Conservation (phyloP, 306 rosid species). For the Corylus heterophylla region DNA sequence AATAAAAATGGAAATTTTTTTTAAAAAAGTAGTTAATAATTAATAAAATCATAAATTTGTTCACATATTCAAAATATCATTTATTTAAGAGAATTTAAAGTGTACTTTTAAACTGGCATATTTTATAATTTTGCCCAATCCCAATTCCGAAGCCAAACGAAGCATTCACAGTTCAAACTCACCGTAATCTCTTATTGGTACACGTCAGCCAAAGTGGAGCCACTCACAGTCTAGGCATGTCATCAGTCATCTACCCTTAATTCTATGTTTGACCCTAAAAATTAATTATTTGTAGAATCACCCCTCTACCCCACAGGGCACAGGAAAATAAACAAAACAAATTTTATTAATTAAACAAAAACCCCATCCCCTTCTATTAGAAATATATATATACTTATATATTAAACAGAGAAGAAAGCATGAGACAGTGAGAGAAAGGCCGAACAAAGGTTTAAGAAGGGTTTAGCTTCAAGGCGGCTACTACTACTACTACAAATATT, state of each 20-base stretch:
- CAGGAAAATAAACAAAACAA: neutral
- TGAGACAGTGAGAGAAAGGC: neutral
- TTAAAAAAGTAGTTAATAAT: no score
- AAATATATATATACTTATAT: no score
- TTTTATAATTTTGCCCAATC: no score
- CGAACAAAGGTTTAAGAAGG: constrained; percentile 39
- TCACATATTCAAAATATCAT: no score
- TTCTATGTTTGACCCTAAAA: neutral
- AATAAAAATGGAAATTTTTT: no score
- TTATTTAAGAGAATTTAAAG: no score
- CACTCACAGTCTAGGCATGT: neutral
- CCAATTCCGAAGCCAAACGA: no score
- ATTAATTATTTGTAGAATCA: neutral
- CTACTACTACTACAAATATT: neutral
- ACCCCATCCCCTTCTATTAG: no score
- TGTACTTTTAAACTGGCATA: no score
- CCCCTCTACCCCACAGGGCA: no score
- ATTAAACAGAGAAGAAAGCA: neutral
- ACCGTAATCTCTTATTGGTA: neutral
- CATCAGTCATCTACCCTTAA: neutral
- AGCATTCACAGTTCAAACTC: neutral
- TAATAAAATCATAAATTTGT: no score
- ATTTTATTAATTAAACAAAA: no score
- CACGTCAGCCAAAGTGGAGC: neutral
- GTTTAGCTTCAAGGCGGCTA: constrained; percentile 44